A percentile compares a stretch with the other conserved stretches of the same genome.
Evolutionary conservation across 352 stramenopile species (phyloP).

Genomic region (Globisporangium irregulare): DNA sequence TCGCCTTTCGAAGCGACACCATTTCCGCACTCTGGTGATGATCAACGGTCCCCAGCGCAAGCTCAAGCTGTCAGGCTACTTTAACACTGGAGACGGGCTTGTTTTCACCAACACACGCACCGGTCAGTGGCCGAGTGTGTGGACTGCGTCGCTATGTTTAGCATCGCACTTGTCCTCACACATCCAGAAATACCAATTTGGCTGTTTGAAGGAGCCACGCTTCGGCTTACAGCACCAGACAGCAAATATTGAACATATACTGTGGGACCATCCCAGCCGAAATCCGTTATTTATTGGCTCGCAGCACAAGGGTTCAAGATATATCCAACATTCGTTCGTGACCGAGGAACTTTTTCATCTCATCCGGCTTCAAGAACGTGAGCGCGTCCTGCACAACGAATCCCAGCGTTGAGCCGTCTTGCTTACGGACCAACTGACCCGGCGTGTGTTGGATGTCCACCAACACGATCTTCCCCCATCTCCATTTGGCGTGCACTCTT

Average conservation of each 20-base stretch:
- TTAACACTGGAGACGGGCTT: neutral
- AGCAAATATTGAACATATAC: too few relatives aligned
- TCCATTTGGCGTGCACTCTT: neutral
- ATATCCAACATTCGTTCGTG: neutral
- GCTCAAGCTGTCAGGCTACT: neutral
- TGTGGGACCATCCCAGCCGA: too few relatives aligned
- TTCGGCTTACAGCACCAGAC: too few relatives aligned
- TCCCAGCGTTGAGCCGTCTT: neutral
- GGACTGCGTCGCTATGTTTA: too few relatives aligned
- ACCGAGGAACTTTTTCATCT: neutral
- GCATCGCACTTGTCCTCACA: too few relatives aligned
- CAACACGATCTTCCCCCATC: neutral
- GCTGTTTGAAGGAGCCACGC: too few relatives aligned
- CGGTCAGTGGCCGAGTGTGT: too few relatives aligned
- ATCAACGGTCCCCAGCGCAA: neutral
- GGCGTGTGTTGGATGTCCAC: neutral
- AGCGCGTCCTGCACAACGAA: constrained; percentile 2
- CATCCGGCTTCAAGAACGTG: neutral
- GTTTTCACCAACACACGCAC: too few relatives aligned
- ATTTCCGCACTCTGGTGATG: neutral
- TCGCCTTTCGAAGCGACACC: neutral
- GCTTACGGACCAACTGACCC: neutral
- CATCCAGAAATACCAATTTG: too few relatives aligned
- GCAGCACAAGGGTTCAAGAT: neutral
- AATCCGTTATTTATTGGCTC: too few relatives aligned